These are phyloP conservation scores for Pouteria glomerata DNA, from an alignment of 148 eudicot species.

Conservation along the genomic window DNA sequence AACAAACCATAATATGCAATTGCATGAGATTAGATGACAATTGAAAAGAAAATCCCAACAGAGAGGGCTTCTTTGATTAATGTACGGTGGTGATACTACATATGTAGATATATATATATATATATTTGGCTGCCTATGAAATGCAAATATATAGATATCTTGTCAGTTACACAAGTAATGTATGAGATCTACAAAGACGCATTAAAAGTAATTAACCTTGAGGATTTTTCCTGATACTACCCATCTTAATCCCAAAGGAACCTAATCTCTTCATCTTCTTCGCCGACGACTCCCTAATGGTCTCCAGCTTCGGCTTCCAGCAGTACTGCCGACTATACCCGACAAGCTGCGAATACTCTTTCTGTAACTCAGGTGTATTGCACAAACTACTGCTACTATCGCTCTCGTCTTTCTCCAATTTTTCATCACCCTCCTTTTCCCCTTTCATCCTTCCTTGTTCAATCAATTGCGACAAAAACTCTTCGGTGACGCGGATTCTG, in stretches of 20 bases:
- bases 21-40: too few species aligned
- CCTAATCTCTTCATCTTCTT: background rate
- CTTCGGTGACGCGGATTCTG: slow-evolving; percentile 21
- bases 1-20: too few species aligned
- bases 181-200: too few species aligned
- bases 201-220: too few species aligned
- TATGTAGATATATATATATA: too few species aligned
- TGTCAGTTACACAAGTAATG: too few species aligned
- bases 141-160: too few species aligned
- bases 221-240: background rate
- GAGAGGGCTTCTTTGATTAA: too few species aligned
- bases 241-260: background rate
- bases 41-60: too few species aligned
- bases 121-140: too few species aligned
- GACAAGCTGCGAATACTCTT: slow-evolving; percentile 22
- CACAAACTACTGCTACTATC: background rate
- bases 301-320: slow-evolving; percentile 31
- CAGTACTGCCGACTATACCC: slow-evolving; percentile 5
- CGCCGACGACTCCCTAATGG: slow-evolving; percentile 10
- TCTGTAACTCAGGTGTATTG: slow-evolving; percentile 21
- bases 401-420: background rate
- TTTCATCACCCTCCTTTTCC: background rate
- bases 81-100: too few species aligned
- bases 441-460: background rate
- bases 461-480: slow-evolving; percentile 10